Percentiles rank a stretch among this genome's conserved stretches.
Conservation (phyloP, 768 basidiomycete species). For the Russula griseocarnosa region DNA sequence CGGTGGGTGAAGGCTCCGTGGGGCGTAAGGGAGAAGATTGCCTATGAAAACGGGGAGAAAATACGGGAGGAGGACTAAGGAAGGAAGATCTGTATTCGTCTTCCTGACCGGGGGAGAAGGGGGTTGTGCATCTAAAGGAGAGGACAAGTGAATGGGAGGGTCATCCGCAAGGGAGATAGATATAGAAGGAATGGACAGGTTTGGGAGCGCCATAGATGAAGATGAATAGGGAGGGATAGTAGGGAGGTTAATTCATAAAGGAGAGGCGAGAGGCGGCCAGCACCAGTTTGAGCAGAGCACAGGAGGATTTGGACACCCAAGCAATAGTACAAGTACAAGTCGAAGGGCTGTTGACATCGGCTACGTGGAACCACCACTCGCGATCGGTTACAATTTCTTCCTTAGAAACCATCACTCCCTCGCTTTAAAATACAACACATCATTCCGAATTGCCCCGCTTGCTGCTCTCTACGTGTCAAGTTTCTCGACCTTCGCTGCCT, state of each 20-base stretch:
- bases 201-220: slow-evolving; percentile 34
- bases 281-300: slow-evolving; percentile 34
- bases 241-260: slow-evolving; percentile 21
- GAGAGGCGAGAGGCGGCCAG: slow-evolving; percentile 34
- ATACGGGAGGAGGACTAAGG: slow-evolving; percentile 53
- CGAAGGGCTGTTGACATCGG: too few relatives aligned
- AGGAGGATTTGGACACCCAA: slow-evolving; percentile 7
- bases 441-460: neutral
- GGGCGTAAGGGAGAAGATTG: slow-evolving; percentile 52
- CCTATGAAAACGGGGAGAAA: slow-evolving; percentile 40
- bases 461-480: slow-evolving; percentile 17
- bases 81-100: slow-evolving; percentile 56
- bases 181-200: slow-evolving; percentile 57
- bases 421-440: neutral
- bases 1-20: slow-evolving; percentile 35
- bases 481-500: slow-evolving; percentile 41
- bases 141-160: slow-evolving; percentile 50
- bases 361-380: too few relatives aligned
- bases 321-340: neutral
- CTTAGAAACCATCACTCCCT: neutral
- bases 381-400: neutral
- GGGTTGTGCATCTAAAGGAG: slow-evolving; percentile 49
- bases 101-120: slow-evolving; percentile 34
- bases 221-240: slow-evolving; percentile 29
- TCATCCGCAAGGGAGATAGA: slow-evolving; percentile 64